Evolutionary conservation across 208 protist species (phyloP).

Genomic region (Paratrypanosoma confusum): DNA sequence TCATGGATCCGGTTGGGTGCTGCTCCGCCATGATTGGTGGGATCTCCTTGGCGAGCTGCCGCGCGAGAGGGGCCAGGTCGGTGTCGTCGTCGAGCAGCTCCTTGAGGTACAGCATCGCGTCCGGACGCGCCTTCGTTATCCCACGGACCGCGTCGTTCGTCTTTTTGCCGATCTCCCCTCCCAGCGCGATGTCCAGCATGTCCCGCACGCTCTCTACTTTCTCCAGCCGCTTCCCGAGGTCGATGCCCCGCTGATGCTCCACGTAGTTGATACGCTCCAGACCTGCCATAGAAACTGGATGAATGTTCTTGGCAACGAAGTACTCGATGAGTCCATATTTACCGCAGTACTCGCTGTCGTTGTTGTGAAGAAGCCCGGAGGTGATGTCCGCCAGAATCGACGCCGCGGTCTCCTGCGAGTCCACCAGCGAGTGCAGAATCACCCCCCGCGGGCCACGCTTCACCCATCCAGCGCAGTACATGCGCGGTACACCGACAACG

Average conservation of each 20-base stretch:
- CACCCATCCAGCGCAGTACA: constrained; percentile 89
- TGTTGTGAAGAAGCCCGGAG: constrained; percentile 13
- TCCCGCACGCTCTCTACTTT: constrained; percentile 64
- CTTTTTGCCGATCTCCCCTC: constrained; percentile 63
- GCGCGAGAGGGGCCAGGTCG: constrained; percentile 57
- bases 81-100: constrained; percentile 82
- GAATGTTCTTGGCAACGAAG: constrained; percentile 60
- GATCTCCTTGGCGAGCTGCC: constrained; percentile 54
- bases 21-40: constrained; percentile 42
- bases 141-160: constrained; percentile 53
- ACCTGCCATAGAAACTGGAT: constrained; percentile 71
- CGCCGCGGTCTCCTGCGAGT: constrained; percentile 64
- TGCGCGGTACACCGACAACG: constrained; percentile 47
- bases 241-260: constrained; percentile 67
- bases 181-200: constrained; percentile 78
- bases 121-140: constrained; percentile 48
- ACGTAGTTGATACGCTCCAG: constrained; percentile 74
- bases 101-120: constrained; percentile 73
- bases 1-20: constrained; percentile 48
- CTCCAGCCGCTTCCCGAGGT: constrained; percentile 73
- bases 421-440: constrained; percentile 70
- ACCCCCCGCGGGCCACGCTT: constrained; percentile 86
- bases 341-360: constrained; percentile 14
- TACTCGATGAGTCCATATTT: constrained; percentile 82
- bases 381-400: constrained; percentile 54